Percentiles rank a stretch among this genome's conserved stretches.
These are phyloP conservation scores for Cenchrus americanus DNA, from an alignment of 176 grass and related monocot species.

Conservation along the genomic window DNA sequence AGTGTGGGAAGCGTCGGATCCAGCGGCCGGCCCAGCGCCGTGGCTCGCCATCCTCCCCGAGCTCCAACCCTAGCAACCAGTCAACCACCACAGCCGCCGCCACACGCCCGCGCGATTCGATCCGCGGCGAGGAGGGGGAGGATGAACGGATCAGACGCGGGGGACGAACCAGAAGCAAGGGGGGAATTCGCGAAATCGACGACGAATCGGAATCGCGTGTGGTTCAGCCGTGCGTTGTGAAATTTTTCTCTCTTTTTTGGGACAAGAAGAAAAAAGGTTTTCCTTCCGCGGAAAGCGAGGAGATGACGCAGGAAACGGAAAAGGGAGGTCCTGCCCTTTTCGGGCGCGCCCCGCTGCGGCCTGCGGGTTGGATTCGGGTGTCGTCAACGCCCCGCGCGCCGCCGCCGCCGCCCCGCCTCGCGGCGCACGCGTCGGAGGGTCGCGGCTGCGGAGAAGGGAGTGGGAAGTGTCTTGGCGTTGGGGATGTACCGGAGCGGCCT, in stretches of 20 bases:
- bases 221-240: not conserved
- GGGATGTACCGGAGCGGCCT: not conserved
- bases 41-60: constrained; percentile 63
- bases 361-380: constrained; percentile 27
- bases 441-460: not conserved
- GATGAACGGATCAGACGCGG: not conserved
- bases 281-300: constrained; percentile 15
- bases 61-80: constrained; percentile 30
- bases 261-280: not conserved
- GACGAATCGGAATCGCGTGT: constrained; percentile 28
- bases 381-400: constrained; percentile 4
- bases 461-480: not conserved
- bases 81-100: constrained; percentile 13
- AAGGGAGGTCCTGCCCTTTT: constrained; percentile 24
- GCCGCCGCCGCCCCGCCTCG: not conserved
- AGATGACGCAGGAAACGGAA: not conserved
- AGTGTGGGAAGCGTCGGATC: constrained; percentile 42
- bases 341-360: not conserved
- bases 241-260: not conserved
- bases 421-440: not conserved
- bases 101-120: constrained; percentile 10
- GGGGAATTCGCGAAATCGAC: not conserved
- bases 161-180: not conserved
- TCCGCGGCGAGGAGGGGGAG: not conserved
- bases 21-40: constrained; percentile 47